Evolutionary conservation across 148 eudicot genomes (phyloP).

Genomic region (Hydrangea macrophylla): DNA sequence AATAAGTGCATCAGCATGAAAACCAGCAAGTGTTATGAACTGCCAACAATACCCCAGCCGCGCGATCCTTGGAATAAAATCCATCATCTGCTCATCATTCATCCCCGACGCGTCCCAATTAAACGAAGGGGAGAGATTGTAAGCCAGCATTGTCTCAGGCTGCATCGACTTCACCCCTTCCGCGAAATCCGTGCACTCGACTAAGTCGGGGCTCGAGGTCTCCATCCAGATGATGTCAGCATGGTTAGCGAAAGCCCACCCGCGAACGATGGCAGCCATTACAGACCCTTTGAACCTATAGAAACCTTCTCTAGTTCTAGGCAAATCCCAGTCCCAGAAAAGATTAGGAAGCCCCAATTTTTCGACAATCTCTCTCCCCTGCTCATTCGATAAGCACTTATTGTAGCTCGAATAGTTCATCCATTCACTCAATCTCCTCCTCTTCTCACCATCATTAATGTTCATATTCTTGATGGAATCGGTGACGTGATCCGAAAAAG

Average conservation of each 20-base stretch:
- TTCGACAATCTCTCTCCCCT: constrained; percentile 45
- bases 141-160: constrained; percentile 72
- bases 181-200: constrained; percentile 63
- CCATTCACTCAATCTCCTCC: constrained; percentile 57
- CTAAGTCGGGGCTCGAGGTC: constrained; percentile 58
- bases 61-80: constrained; percentile 71
- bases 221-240: constrained; percentile 80
- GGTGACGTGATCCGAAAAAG: constrained; percentile 56
- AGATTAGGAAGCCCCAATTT: constrained; percentile 44
- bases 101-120: constrained; percentile 89
- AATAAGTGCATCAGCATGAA: constrained; percentile 69
- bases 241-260: constrained; percentile 63
- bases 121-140: constrained; percentile 76
- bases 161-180: constrained; percentile 42
- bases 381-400: constrained; percentile 52
- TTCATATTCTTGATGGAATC: constrained; percentile 45
- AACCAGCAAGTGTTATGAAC: constrained; percentile 79
- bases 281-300: constrained; percentile 71
- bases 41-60: constrained; percentile 71
- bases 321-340: constrained; percentile 82
- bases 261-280: constrained; percentile 63
- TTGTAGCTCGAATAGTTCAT: constrained; percentile 42
- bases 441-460: constrained; percentile 47
- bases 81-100: constrained; percentile 67
- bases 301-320: constrained; percentile 80